Base-by-base conservation (phyloP, 768 basidiomycete species). In the Asterophora parasitica region DNA sequence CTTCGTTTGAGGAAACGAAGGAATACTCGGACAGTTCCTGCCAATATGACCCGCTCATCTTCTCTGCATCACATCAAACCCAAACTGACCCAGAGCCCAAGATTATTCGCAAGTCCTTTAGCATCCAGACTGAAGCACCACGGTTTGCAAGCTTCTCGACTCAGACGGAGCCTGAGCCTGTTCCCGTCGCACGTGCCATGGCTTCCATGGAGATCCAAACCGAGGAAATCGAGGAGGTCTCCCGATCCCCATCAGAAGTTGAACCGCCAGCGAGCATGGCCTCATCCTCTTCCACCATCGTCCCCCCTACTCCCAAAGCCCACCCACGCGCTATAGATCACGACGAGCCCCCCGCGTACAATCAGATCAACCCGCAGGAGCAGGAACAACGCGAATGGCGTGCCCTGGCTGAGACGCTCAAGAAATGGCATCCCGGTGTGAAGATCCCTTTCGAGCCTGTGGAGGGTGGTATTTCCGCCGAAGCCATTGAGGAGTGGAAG, bases 261-360 rank as follows among this genome's bases (percentile, higher is more conserved):
- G 50, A 52, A 26, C 45, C 46, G 10, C 45, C 73, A 26, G 83
- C 85, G 19, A 72, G 80, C 13, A 67, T 84, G 48, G 81, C 83
- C 0, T 88, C 85, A 1, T 88, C 85, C 0, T 85, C 86, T 3
- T 85, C 83, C 1, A 86, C 85, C 11, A 73, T 85, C 49, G 69
- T 82, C 4, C 85, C 86, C 3, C 77, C 85, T 2, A 88, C 86
- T 2, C 83, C 87, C 11, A 80, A 77, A 56, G 71, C 81, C 11
- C 65, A 64, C 17, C 43, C 61, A 15, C 58, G 61, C 19, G 47
- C 56, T 4, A 63, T 69, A 15, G 70, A 72, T 35, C 57, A 58
- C 35, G 88, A 89, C 53, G 73, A 82, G 31, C 88, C 89, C 0
- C 89, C 89, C 0, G 79, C 88, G 1, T 90, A 92, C 60, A 73